Conservation (phyloP, 2,329 filamentous ascomycete species). For the Ophiostoma ips region DNA sequence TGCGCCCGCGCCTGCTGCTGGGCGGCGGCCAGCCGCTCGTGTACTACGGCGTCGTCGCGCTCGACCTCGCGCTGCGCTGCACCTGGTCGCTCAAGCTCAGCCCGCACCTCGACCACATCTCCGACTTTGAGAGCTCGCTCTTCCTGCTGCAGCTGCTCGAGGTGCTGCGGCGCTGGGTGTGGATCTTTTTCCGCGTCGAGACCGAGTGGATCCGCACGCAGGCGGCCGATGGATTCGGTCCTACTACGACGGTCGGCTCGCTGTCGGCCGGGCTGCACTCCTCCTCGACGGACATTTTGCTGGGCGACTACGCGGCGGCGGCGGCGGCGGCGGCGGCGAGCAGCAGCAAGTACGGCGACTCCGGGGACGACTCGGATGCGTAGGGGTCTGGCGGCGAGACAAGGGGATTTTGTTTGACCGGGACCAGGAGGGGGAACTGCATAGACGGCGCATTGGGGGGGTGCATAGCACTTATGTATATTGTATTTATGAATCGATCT, state of each 20-base stretch:
- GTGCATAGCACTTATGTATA: too few species aligned
- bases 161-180: constrained; percentile 80
- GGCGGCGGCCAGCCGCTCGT: constrained; percentile 43
- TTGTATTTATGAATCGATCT: too few species aligned
- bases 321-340: too few species aligned
- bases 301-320: constrained; percentile 52
- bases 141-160: constrained; percentile 81
- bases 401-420: too few species aligned
- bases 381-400: not conserved
- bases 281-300: constrained; percentile 50
- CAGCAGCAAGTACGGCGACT: constrained; percentile 42
- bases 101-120: constrained; percentile 67
- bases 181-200: constrained; percentile 93
- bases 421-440: too few species aligned
- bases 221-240: not conserved
- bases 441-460: too few species aligned
- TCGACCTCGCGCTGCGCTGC: constrained; percentile 72
- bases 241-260: too few species aligned
- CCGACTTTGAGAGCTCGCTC: constrained; percentile 76
- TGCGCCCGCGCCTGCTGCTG: constrained; percentile 63
- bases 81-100: constrained; percentile 86
- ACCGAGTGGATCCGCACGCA: constrained; percentile 64
- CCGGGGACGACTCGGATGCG: constrained; percentile 11
- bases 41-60: constrained; percentile 68
- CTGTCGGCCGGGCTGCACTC: constrained; percentile 11